These are phyloP conservation scores for Platanus orientalis DNA, from an alignment of 164 flowering plant genomes.

Conservation along the genomic window DNA sequence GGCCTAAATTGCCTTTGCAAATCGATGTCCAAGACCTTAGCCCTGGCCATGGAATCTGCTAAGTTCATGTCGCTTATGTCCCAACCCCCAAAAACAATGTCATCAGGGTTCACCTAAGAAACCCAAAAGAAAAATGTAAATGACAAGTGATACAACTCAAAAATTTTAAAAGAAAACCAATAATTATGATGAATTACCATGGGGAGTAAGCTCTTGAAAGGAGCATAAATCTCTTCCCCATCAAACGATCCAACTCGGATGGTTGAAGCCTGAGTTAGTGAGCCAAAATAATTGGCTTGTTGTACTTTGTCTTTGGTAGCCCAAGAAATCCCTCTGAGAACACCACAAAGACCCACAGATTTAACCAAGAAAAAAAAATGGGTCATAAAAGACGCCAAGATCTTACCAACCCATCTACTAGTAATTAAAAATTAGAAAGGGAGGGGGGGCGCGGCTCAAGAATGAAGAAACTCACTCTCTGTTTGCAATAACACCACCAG, in stretches of 20 bases:
- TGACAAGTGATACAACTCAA: neutral
- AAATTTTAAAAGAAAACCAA: too few species aligned
- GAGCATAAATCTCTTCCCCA: conserved; percentile 98
- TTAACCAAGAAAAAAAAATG: too few species aligned
- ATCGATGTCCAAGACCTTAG: conserved; percentile 89
- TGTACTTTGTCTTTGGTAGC: conserved; percentile 95
- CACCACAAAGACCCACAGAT: conserved; percentile 6
- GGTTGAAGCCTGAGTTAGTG: conserved; percentile 88
- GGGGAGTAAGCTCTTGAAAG: conserved; percentile 98
- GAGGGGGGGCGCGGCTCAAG: neutral
- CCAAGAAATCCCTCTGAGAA: conserved; percentile 90
- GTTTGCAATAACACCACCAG: conserved; percentile 87
- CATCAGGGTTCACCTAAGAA: conserved; percentile 88
- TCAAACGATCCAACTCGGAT: conserved; percentile 90
- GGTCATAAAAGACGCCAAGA: neutral
- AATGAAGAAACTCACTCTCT: conserved; percentile 58
- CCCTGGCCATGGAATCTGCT: conserved; percentile 97
- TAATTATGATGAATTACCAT: conserved; percentile 45
- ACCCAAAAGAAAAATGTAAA: neutral
- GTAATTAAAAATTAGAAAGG: neutral
- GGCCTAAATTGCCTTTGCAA: conserved; percentile 95
- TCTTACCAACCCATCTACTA: neutral
- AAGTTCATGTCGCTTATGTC: conserved; percentile 93
- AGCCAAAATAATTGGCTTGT: conserved; percentile 94
- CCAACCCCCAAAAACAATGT: conserved; percentile 95